These are phyloP conservation scores for Clavariopsis aquatica DNA, from an alignment of 495 filamentous ascomycete genomes.

Conservation along the genomic window DNA sequence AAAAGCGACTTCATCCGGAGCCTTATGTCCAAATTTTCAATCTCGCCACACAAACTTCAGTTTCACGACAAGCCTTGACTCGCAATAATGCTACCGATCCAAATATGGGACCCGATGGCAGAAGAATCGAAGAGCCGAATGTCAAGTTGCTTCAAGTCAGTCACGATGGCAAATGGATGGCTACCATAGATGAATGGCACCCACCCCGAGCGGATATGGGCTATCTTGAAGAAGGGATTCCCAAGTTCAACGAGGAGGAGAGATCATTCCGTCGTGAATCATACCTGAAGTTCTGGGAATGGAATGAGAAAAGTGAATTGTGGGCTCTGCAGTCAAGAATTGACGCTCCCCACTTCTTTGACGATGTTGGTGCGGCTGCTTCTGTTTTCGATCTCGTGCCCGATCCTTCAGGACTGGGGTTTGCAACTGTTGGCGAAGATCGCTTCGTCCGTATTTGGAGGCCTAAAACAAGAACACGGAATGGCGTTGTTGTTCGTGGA, in stretches of 20 bases:
- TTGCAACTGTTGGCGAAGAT: slow-evolving; percentile 84
- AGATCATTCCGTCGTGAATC: slow-evolving; percentile 61
- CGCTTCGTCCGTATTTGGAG: slow-evolving; percentile 75
- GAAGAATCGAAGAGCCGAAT: slow-evolving; percentile 69
- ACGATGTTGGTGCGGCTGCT: slow-evolving; percentile 48
- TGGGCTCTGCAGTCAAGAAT: slow-evolving; percentile 81
- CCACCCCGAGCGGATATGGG: slow-evolving; percentile 67
- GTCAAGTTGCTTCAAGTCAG: slow-evolving; percentile 72
- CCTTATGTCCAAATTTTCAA: slow-evolving; percentile 83
- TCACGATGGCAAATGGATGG: slow-evolving; percentile 83
- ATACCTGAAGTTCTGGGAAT: slow-evolving; percentile 88
- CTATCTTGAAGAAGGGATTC: slow-evolving; percentile 49
- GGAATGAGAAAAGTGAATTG: slow-evolving; percentile 58
- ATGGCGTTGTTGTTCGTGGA: slow-evolving; percentile 60
- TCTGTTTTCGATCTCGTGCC: slow-evolving; percentile 69
- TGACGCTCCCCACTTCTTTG: slow-evolving; percentile 72
- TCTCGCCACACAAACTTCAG: slow-evolving; percentile 65
- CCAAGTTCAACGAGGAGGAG: slow-evolving; percentile 49
- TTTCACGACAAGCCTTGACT: slow-evolving; percentile 82
- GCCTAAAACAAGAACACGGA: slow-evolving; percentile 62
- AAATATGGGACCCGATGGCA: slow-evolving; percentile 69
- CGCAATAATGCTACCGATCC: slow-evolving; percentile 82
- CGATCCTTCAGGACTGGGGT: slow-evolving; percentile 64
- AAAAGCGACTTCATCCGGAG: slow-evolving; percentile 42
- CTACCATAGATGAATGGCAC: slow-evolving; percentile 86